Percentiles rank a stretch among this genome's conserved stretches.
phyloP scores from a whole-genome alignment of 1,139 yeast species.

The Pichia sp. region DNA sequence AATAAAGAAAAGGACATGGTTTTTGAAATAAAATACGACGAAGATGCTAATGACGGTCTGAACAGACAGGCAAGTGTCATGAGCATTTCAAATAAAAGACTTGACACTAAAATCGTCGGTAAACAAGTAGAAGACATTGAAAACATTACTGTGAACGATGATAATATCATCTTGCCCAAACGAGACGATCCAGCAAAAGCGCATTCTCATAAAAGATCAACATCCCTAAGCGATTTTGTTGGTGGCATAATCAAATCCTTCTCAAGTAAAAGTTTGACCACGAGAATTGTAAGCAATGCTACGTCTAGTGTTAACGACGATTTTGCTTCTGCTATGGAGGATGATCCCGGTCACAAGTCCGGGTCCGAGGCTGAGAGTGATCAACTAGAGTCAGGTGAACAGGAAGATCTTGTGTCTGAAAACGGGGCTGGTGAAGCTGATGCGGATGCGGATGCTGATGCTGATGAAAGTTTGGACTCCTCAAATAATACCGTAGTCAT shows the following conservation, averaged over 20 bases:
- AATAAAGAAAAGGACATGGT: no score
- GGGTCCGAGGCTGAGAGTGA: not conserved
- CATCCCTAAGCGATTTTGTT: slow-evolving; percentile 19
- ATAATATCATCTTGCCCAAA: no score
- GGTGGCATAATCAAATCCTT: slow-evolving; percentile 17
- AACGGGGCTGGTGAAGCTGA: no score
- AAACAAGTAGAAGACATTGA: slow-evolving; percentile 6
- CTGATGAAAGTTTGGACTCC: not conserved
- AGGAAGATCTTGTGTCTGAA: not conserved
- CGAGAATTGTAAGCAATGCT: slow-evolving; percentile 18
- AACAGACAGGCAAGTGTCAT: not conserved
- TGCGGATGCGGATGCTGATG: not conserved
- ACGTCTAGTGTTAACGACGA: slow-evolving; percentile 22
- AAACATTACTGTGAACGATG: not conserved
- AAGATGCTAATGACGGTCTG: not conserved
- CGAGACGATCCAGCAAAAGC: not conserved
- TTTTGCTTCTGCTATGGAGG: slow-evolving; percentile 26
- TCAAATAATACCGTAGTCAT: not conserved
- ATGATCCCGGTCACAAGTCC: slow-evolving; percentile 1
- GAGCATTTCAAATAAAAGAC: slow-evolving; percentile 1
- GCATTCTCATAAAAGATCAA: slow-evolving; percentile 14
- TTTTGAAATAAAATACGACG: no score
- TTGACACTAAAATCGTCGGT: slow-evolving; percentile 16
- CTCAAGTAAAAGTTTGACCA: slow-evolving; percentile 14
- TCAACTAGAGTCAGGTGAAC: not conserved